Conservation (phyloP, 208 protist species). For the Sergeia podlipaevii region DNA sequence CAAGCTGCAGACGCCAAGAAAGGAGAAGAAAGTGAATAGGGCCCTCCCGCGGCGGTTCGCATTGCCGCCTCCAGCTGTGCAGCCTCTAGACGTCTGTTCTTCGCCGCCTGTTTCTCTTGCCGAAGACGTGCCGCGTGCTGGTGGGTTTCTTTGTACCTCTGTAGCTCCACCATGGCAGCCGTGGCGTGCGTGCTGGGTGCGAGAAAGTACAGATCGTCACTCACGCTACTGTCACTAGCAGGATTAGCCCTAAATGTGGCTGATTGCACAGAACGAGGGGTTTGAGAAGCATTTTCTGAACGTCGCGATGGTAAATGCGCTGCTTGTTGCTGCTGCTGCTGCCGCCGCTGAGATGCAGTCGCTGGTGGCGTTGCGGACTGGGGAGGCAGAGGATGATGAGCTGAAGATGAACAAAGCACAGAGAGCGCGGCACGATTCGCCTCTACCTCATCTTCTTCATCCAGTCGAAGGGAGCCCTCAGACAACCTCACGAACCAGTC, state of each 20-base stretch:
- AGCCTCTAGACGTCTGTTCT: slow-evolving; percentile 12
- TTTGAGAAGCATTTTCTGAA: too few species aligned
- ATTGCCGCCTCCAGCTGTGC: neutral
- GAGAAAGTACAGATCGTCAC: slow-evolving; percentile 59
- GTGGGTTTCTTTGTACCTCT: slow-evolving; percentile 6
- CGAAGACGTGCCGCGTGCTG: slow-evolving; percentile 11
- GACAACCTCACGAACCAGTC: too few species aligned
- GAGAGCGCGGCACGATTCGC: too few species aligned
- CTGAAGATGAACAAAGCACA: too few species aligned
- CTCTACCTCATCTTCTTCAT: too few species aligned
- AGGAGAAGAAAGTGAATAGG: neutral
- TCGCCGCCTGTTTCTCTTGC: slow-evolving; percentile 6
- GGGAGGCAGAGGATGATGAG: too few species aligned
- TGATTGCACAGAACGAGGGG: neutral
- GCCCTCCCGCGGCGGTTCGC: neutral
- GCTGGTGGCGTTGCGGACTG: too few species aligned
- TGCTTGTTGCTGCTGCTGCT: too few species aligned
- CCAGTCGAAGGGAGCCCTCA: too few species aligned
- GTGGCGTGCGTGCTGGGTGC: slow-evolving; percentile 31
- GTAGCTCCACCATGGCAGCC: slow-evolving; percentile 18
- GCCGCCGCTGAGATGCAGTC: too few species aligned
- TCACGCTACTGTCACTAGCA: too few species aligned
- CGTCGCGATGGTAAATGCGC: neutral
- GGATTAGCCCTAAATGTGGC: too few species aligned
- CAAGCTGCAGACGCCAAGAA: neutral